phyloP scores from a whole-genome alignment of 2,329 filamentous ascomycete genomes.

The Camillea tinctor region DNA sequence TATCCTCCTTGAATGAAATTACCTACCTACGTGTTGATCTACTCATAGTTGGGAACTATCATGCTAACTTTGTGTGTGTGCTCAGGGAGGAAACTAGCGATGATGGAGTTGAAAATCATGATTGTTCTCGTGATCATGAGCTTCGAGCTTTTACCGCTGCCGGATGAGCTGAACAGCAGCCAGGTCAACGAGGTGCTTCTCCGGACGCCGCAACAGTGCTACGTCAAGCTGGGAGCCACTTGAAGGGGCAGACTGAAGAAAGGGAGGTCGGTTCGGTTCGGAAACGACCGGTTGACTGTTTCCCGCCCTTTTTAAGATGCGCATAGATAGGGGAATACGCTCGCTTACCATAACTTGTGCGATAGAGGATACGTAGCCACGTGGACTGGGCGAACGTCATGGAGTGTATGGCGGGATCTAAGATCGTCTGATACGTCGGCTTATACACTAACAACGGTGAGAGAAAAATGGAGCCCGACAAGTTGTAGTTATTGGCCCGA shows the following conservation, averaged over 20 bases:
- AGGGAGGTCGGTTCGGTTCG: too few species aligned
- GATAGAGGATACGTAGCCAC: too few species aligned
- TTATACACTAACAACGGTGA: background rate
- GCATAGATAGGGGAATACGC: too few species aligned
- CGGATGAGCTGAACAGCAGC: conserved; percentile 13
- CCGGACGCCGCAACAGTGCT: conserved; percentile 13
- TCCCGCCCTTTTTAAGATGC: too few species aligned
- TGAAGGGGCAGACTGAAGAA: background rate
- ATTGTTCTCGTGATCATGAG: conserved; percentile 13
- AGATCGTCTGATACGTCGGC: too few species aligned
- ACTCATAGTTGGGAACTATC: too few species aligned
- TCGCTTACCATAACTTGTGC: too few species aligned
- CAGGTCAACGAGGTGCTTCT: conserved; percentile 14
- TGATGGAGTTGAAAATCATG: conserved; percentile 21
- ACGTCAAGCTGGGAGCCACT: conserved; percentile 10
- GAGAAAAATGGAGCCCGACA: background rate
- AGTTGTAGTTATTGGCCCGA: background rate
- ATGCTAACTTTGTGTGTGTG: background rate
- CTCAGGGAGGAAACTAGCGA: conserved; percentile 14
- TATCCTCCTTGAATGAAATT: background rate
- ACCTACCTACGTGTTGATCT: too few species aligned
- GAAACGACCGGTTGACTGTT: too few species aligned
- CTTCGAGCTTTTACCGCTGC: conserved; percentile 16
- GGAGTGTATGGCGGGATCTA: background rate
- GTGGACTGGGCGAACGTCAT: background rate